phyloP scores from a whole-genome alignment of 306 rosid genomes.

The Pyrus communis region DNA sequence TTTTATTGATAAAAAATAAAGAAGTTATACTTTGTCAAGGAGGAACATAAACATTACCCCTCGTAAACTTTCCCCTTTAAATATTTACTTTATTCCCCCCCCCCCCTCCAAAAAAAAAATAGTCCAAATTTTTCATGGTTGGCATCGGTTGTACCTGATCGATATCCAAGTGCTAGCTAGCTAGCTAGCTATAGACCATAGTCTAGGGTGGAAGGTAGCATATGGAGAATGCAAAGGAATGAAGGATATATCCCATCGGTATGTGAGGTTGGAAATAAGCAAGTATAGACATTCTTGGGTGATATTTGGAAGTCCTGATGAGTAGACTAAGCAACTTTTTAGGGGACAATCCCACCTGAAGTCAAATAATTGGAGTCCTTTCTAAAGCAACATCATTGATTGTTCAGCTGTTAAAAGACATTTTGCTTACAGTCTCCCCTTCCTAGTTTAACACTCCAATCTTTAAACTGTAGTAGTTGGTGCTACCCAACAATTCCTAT shows the following conservation, averaged over 20 bases:
- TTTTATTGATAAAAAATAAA: not conserved
- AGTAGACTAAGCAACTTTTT: constrained; percentile 28
- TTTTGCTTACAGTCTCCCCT: not conserved
- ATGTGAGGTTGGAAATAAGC: not conserved
- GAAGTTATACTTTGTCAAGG: too few relatives aligned
- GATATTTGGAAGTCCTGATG: constrained; percentile 9
- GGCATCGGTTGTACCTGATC: not conserved
- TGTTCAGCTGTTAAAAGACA: not conserved
- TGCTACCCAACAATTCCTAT: not conserved
- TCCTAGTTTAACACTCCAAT: not conserved
- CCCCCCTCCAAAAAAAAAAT: too few relatives aligned
- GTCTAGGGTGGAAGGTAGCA: not conserved
- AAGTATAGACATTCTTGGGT: not conserved
- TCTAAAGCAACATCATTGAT: not conserved
- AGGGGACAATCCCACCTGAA: constrained; percentile 39
- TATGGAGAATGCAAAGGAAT: not conserved
- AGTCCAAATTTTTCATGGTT: not conserved
- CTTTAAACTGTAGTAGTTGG: not conserved
- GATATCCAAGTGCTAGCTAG: not conserved
- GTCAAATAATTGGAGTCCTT: constrained; percentile 7
- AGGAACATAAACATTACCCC: too few relatives aligned
- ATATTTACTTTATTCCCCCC: too few relatives aligned
- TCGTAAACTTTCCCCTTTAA: too few relatives aligned
- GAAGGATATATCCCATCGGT: not conserved
- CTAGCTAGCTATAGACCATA: not conserved